These are phyloP conservation scores for Pleurotus pulmonarius DNA, from an alignment of 768 basidiomycete species.

Conservation along the genomic window DNA sequence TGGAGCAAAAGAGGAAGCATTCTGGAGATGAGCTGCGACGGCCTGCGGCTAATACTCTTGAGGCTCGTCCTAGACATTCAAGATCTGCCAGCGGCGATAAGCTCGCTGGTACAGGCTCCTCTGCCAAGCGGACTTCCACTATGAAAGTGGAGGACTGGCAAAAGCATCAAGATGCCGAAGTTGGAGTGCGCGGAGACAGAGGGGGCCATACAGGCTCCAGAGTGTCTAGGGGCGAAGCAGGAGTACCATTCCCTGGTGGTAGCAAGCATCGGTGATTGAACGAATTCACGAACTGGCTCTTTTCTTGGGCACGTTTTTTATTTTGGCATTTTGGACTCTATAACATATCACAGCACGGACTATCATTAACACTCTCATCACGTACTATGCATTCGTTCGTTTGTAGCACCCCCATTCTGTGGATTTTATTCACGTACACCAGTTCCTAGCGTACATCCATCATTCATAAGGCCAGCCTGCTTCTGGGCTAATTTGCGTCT, in stretches of 20 bases:
- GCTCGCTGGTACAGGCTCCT: conserved; percentile 33
- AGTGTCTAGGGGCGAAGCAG: conserved; percentile 16
- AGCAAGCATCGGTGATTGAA: conserved; percentile 15
- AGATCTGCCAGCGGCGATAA: conserved; percentile 63
- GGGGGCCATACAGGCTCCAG: no score
- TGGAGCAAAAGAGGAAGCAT: conserved; percentile 40
- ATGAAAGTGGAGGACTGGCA: conserved; percentile 89
- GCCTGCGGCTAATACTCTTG: conserved; percentile 22
- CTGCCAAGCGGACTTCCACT: conserved; percentile 64
- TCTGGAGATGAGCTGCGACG: conserved; percentile 36
- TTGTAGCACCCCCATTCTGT: no score
- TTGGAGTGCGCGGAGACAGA: conserved; percentile 5
- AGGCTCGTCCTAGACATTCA: conserved; percentile 37
- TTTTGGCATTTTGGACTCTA: neutral
- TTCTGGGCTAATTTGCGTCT: neutral
- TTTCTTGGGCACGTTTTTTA: conserved; percentile 9
- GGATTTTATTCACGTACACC: neutral
- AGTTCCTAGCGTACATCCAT: neutral
- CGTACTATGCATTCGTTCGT: neutral
- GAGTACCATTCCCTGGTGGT: conserved; percentile 58
- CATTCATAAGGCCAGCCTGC: conserved; percentile 8
- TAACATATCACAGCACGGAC: conserved; percentile 1
- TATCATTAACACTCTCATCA: neutral
- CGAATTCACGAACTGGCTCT: conserved; percentile 1
- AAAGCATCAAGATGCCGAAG: conserved; percentile 53